Evolutionary conservation across 2,329 filamentous ascomycete species (phyloP).

Genomic region (Clathrospora elynae): DNA sequence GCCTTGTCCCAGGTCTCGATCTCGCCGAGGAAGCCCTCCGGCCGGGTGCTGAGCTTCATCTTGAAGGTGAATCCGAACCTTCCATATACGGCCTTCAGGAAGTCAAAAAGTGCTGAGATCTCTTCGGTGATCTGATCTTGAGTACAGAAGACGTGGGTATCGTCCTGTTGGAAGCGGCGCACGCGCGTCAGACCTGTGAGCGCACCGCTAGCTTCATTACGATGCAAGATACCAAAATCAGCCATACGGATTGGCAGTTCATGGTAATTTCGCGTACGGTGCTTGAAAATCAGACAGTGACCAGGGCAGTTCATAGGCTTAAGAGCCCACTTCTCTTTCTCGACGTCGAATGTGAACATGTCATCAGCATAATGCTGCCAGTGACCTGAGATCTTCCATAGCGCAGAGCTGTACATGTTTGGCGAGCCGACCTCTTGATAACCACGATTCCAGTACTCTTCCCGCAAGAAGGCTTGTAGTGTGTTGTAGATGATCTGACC

Average conservation of each 20-base stretch:
- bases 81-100: conserved; percentile 78
- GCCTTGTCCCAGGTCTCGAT: conserved; percentile 87
- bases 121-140: conserved; percentile 77
- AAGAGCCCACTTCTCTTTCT: conserved; percentile 83
- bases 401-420: conserved; percentile 90
- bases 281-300: conserved; percentile 85
- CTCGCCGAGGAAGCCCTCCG: conserved; percentile 86
- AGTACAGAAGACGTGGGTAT: conserved; percentile 93
- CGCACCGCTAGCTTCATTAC: conserved; percentile 93
- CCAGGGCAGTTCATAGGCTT: conserved; percentile 99
- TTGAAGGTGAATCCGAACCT: conserved; percentile 90
- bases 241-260: conserved; percentile 91
- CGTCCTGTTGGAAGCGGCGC: conserved; percentile 92
- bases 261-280: conserved; percentile 82
- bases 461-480: conserved; percentile 77
- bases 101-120: conserved; percentile 84
- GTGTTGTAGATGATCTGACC: conserved; percentile 94
- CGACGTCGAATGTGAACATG: conserved; percentile 85
- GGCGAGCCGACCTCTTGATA: conserved; percentile 96
- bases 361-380: conserved; percentile 93
- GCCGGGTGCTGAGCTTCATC: conserved; percentile 88
- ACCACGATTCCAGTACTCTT: conserved; percentile 89
- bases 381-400: conserved; percentile 95
- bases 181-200: conserved; percentile 90
- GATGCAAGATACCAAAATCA: conserved; percentile 93